Conservation (phyloP, 768 basidiomycete species). For the Hirschioporus abietinus region DNA sequence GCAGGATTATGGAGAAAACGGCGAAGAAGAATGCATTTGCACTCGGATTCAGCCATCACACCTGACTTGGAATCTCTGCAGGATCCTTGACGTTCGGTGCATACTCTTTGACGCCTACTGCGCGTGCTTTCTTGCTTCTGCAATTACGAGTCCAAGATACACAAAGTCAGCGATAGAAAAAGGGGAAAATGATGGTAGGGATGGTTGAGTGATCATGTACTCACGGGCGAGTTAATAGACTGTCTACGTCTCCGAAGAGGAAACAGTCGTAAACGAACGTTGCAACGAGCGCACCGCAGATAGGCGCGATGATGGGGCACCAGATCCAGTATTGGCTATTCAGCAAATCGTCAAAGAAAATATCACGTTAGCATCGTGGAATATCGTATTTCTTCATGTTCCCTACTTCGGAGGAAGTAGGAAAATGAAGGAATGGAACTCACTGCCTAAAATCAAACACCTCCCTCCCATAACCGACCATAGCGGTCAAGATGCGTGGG, state of each 20-base stretch:
- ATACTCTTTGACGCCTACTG: background rate
- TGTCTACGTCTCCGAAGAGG: constrained; percentile 53
- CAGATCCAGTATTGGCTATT: constrained; percentile 69
- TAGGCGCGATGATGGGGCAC: constrained; percentile 56
- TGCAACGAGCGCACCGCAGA: constrained; percentile 53
- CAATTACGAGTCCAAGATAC: background rate
- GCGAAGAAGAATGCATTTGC: background rate
- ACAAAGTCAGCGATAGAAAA: background rate
- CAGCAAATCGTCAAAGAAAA: constrained; percentile 11
- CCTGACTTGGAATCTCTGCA: background rate
- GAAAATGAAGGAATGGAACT: constrained; percentile 9
- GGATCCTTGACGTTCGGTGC: background rate
- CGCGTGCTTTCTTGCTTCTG: background rate
- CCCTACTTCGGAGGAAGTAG: too few species aligned
- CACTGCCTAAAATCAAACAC: constrained; percentile 43
- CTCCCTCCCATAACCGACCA: constrained; percentile 54
- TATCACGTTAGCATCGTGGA: constrained; percentile 9
- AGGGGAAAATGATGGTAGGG: background rate
- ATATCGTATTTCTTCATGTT: too few species aligned
- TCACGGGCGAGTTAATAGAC: constrained; percentile 49
- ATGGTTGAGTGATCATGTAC: constrained; percentile 13
- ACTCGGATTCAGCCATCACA: background rate
- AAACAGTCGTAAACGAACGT: constrained; percentile 53
- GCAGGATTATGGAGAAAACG: background rate
- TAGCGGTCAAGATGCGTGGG: constrained; percentile 60